Percentiles rank a stretch among this genome's conserved stretches.
Evolutionary conservation across 2,329 filamentous ascomycete species (phyloP).

Genomic region (Xylaria sp.): DNA sequence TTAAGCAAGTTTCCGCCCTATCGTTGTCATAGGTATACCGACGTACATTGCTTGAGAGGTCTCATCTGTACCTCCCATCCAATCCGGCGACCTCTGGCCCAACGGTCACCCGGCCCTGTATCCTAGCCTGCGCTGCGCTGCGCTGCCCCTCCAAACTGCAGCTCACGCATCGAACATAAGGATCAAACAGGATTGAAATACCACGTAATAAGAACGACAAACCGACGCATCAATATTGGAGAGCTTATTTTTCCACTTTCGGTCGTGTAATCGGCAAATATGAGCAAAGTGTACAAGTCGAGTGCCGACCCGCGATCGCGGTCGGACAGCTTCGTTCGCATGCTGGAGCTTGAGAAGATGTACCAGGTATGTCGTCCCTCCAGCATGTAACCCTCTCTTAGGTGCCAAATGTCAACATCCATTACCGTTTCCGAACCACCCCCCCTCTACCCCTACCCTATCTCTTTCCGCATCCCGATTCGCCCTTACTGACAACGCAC

Average conservation of each 20-base stretch:
- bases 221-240: conserved; percentile 16
- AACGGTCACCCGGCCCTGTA: conserved; percentile 30
- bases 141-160: conserved; percentile 14
- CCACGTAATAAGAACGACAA: conserved; percentile 3
- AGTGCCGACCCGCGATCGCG: conserved; percentile 30
- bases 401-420: conserved; percentile 9
- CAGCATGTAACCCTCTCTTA: conserved; percentile 28
- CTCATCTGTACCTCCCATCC: conserved; percentile 24
- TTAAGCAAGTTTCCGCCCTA: conserved; percentile 17
- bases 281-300: conserved; percentile 30
- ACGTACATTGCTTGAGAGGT: conserved; percentile 13
- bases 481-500: conserved; percentile 25
- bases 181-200: not conserved
- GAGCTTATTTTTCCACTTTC: conserved; percentile 12
- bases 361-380: conserved; percentile 44
- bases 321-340: conserved; percentile 48
- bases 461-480: conserved; percentile 24
- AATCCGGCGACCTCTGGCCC: conserved; percentile 21
- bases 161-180: conserved; percentile 7
- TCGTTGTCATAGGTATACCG: conserved; percentile 17
- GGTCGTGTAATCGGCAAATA: conserved; percentile 33
- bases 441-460: conserved; percentile 13
- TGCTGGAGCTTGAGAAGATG: conserved; percentile 55
- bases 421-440: conserved; percentile 15
- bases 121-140: conserved; percentile 17